Percentiles rank a stretch among this genome's conserved stretches.
phyloP scores from a whole-genome alignment of 495 filamentous ascomycete species.

The Gamarada debralockiae region DNA sequence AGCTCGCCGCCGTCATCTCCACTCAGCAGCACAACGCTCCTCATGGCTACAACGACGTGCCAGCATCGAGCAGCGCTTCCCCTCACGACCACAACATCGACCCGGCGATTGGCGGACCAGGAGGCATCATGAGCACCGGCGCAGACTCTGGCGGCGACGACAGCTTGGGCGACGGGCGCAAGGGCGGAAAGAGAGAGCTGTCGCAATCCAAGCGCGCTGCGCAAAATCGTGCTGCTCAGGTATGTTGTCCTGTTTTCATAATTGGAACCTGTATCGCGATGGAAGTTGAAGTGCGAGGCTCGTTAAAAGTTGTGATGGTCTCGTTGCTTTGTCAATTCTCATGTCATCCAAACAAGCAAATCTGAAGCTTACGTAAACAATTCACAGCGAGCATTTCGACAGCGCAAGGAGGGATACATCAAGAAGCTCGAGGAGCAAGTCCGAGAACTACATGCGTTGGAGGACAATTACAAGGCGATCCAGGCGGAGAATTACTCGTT shows the following conservation, averaged over 20 bases:
- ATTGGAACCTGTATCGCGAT: too few species aligned
- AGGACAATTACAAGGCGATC: conserved; percentile 66
- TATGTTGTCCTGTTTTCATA: conserved; percentile 38
- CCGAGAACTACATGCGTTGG: conserved; percentile 64
- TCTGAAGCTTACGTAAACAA: conserved; percentile 22
- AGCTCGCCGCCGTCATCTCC: conserved; percentile 27
- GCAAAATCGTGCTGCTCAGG: conserved; percentile 96
- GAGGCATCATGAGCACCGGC: conserved; percentile 24
- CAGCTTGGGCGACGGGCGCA: conserved; percentile 21
- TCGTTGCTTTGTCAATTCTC: conserved; percentile 32
- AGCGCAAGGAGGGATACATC: conserved; percentile 97
- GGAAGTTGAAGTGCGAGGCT: conserved; percentile 5
- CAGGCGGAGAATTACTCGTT: conserved; percentile 86
- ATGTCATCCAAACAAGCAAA: conserved; percentile 25
- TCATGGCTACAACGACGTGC: conserved; percentile 25
- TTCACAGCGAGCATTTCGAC: conserved; percentile 85
- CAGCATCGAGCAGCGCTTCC: conserved; percentile 21
- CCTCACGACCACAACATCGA: conserved; percentile 34
- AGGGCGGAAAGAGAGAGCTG: conserved; percentile 75
- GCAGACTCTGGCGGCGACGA: conserved; percentile 24
- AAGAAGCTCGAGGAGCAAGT: conserved; percentile 94
- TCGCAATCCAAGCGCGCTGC: conserved; percentile 94
- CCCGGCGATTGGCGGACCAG: conserved; percentile 27
- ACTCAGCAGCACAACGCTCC: conserved; percentile 11
- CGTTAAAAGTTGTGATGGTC: conserved; percentile 24